A percentile compares a stretch with the other conserved stretches of the same genome.
These are phyloP conservation scores for Eimeria tenella DNA, from an alignment of 169 alveolate species.

Conservation along the genomic window DNA sequence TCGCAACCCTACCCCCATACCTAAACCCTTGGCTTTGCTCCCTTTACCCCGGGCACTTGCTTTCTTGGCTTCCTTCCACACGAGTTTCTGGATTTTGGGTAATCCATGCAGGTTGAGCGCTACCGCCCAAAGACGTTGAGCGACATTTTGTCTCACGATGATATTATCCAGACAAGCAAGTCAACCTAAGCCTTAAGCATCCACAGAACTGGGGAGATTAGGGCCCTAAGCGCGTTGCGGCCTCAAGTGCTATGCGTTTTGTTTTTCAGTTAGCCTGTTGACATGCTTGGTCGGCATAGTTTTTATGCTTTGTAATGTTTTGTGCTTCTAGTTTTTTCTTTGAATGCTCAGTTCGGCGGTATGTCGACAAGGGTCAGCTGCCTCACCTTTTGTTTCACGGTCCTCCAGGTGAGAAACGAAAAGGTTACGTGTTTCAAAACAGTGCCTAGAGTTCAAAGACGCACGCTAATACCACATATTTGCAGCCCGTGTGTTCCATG, in stretches of 20 bases:
- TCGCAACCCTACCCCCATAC: background rate
- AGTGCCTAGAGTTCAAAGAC: too few relatives aligned
- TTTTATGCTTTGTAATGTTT: background rate
- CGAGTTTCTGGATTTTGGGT: too few relatives aligned
- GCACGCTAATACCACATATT: too few relatives aligned
- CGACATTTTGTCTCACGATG: slow-evolving; percentile 96
- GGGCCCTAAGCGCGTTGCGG: background rate
- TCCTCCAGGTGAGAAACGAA: slow-evolving; percentile 89
- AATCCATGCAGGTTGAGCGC: slow-evolving; percentile 93
- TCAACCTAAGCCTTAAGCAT: slow-evolving; percentile 25
- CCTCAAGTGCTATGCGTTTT: background rate
- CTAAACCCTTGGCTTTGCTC: background rate
- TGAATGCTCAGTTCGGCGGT: slow-evolving; percentile 61
- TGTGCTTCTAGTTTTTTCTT: background rate
- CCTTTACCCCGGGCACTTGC: background rate
- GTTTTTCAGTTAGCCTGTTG: background rate
- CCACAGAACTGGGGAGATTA: background rate
- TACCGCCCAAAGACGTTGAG: slow-evolving; percentile 95
- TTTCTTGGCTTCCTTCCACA: background rate
- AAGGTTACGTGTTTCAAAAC: too few relatives aligned
- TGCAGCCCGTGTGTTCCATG: too few relatives aligned
- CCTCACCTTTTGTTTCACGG: slow-evolving; percentile 87
- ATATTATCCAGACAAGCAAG: slow-evolving; percentile 94
- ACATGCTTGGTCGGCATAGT: background rate
- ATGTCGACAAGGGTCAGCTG: slow-evolving; percentile 73